Base-by-base conservation (phyloP, 306 rosid genomes). In the Acacia melanoxylon region DNA sequence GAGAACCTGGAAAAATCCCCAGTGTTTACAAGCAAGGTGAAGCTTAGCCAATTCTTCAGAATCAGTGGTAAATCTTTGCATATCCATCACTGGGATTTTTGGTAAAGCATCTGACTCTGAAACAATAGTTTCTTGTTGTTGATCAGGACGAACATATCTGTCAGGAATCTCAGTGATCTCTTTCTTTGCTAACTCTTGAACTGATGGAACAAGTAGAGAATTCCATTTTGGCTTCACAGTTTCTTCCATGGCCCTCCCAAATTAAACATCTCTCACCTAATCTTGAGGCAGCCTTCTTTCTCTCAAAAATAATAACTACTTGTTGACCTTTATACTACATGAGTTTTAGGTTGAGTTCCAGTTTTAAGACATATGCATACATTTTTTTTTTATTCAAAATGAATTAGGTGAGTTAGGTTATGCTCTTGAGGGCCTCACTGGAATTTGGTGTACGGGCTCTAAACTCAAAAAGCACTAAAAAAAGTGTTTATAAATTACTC, bases 1-100 rank as follows among this genome's bases (percentile, higher is more conserved):
- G 24, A 52, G 3, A 10, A 83, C 89, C 85, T 81, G 88, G 51
- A 85, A 85, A 74, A 85, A 85, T 5, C 88, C 85, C 88, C 85
- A 81, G 8, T 81, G 51, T 35, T 67, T 77, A 80, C 83, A 81
- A 31, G 88, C 85, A 35, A 54, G 80, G 52, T 81, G 83, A 58
- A 85, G 83, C 68, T 81, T 85, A 0, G 61, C 20, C 77, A 85
- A 56, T 49, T 49, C 8, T 66, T 81, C 88, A 17, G 22, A 54
- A 45, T 0, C 1, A 40, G 85, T 80, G 78, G 77, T 75, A 79
- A 83, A 78, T 0, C 4, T 83, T 1, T 83, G 52, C 81, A 77
- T 27, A 27, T 86, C 83, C 74, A 86, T 81, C 27, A 86, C 56
- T 81, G 85, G 89, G 27, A 86, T 81, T 11, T 83, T 37, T 74